Conservation (phyloP, 2,329 filamentous ascomycete species). For the Nemania abortiva region DNA sequence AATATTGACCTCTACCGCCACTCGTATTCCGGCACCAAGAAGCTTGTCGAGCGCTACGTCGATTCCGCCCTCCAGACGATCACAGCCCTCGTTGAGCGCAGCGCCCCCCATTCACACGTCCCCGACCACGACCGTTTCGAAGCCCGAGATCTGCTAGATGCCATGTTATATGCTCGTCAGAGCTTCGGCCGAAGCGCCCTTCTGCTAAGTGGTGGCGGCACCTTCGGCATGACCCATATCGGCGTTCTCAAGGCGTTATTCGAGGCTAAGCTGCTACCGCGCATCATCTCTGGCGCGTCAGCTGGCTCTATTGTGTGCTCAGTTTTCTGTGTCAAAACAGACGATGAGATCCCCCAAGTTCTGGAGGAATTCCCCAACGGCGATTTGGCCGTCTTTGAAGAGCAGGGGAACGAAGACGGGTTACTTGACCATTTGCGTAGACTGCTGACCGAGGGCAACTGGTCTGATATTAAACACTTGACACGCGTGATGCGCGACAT, state of each 20-base stretch:
- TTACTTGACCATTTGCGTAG: conserved; percentile 77
- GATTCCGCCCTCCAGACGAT: conserved; percentile 82
- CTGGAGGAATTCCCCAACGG: conserved; percentile 79
- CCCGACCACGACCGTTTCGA: conserved; percentile 62
- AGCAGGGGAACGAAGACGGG: conserved; percentile 68
- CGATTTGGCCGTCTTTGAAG: conserved; percentile 84
- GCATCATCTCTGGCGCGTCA: conserved; percentile 88
- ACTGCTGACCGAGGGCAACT: conserved; percentile 82
- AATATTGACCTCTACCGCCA: conserved; percentile 85
- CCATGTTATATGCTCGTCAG: conserved; percentile 78
- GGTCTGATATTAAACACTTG: conserved; percentile 87
- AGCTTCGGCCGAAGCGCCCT: conserved; percentile 88
- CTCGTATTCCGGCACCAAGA: conserved; percentile 87
- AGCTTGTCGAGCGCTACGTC: conserved; percentile 87
- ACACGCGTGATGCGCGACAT: conserved; percentile 83
- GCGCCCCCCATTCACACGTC: conserved; percentile 55
- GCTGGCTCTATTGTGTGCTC: conserved; percentile 88
- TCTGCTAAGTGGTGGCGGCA: conserved; percentile 85
- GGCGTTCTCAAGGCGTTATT: conserved; percentile 87
- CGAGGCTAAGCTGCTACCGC: conserved; percentile 79
- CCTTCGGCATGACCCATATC: conserved; percentile 92
- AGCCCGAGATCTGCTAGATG: conserved; percentile 71
- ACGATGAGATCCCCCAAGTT: conserved; percentile 80
- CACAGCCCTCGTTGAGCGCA: conserved; percentile 74
- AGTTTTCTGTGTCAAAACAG: conserved; percentile 80